Conservation (phyloP, 1,139 yeast genomes). For the Scheffersomyces lignicola region DNA sequence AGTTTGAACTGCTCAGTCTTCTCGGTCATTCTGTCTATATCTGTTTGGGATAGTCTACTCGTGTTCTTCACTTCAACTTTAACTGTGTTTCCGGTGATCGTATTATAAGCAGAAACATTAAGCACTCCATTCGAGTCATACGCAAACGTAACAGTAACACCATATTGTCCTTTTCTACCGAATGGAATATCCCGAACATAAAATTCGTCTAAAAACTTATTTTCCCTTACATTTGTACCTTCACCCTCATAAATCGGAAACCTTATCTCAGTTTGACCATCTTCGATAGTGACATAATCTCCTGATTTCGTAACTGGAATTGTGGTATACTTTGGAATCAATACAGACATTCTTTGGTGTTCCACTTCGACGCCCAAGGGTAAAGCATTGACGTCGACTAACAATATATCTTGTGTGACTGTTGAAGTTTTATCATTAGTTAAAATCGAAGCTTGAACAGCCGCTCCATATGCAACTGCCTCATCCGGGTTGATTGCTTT, state of each 20-base stretch:
- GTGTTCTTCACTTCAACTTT: constrained; percentile 43
- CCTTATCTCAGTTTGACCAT: constrained; percentile 93
- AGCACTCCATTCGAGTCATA: constrained; percentile 93
- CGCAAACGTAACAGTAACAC: constrained; percentile 90
- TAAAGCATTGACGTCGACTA: constrained; percentile 90
- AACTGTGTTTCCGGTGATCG: constrained; percentile 76
- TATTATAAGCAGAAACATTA: constrained; percentile 90
- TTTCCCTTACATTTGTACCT: constrained; percentile 92
- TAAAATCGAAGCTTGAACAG: constrained; percentile 51
- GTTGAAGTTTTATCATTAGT: constrained; percentile 83
- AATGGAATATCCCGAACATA: constrained; percentile 95
- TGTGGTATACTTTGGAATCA: constrained; percentile 93
- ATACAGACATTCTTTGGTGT: constrained; percentile 96
- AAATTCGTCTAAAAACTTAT: constrained; percentile 91
- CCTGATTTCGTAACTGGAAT: constrained; percentile 96
- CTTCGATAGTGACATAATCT: constrained; percentile 93
- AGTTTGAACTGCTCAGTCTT: constrained; percentile 45
- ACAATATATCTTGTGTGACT: constrained; percentile 74
- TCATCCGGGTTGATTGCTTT: constrained; percentile 48
- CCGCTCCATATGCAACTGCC: constrained; percentile 48
- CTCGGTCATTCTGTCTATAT: constrained; percentile 49
- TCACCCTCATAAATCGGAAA: constrained; percentile 97
- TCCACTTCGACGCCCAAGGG: constrained; percentile 95
- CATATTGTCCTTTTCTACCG: constrained; percentile 97
- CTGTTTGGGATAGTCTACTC: constrained; percentile 52